Evolutionary conservation across 73 alveolate genomes (phyloP), one percentile per base, ranked within the genome.

Genomic region (Blepharisma japonicum): DNA sequence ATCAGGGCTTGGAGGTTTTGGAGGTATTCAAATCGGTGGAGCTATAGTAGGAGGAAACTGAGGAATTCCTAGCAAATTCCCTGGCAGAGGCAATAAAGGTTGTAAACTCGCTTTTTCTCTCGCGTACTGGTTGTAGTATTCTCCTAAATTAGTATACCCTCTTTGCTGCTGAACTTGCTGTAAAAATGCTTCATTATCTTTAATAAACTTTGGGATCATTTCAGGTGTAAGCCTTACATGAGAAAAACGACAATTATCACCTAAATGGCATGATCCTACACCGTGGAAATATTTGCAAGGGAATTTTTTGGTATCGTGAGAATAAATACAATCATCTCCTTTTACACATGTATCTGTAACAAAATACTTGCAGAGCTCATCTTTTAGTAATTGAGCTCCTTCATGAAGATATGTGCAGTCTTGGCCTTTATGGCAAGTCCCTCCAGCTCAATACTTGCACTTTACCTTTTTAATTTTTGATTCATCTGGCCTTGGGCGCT

Each of bases 101-200:
- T 49, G 78, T 11, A 51, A 21, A 21, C 45, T 51, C 3, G 42
- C 42, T 80, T 93, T 93, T 8, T 80, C 81, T 39, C 77, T 79
- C 49, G 82, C 25, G 81, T 77, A 89, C 47, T 82, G 67, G 68
- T 76, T 55, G 80, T 68, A 93, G 83, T 86, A 86, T 45, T 86
- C 94, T 51, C 94, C 97, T 55, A 93, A 71, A 83, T 93, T 93
- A 0, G 98, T 93, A 53, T 91, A 84, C 6, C 97, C 96, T 55
- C 70, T 56, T 55, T 83, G 81, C 56, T 88, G 72, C 67, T 84
- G 86, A 48, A 90, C 74, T 39, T 90, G 92, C n/a, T 48, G 81
- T 71, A 93, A 76, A 81, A 93, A 93, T 38, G 86, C 93, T 81
- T 91, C 96, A 79, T 93, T 93, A 18, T 78, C 87, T 77, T 71